These are phyloP conservation scores for Porosira glacialis DNA, from an alignment of 352 stramenopile genomes.

Conservation along the genomic window DNA sequence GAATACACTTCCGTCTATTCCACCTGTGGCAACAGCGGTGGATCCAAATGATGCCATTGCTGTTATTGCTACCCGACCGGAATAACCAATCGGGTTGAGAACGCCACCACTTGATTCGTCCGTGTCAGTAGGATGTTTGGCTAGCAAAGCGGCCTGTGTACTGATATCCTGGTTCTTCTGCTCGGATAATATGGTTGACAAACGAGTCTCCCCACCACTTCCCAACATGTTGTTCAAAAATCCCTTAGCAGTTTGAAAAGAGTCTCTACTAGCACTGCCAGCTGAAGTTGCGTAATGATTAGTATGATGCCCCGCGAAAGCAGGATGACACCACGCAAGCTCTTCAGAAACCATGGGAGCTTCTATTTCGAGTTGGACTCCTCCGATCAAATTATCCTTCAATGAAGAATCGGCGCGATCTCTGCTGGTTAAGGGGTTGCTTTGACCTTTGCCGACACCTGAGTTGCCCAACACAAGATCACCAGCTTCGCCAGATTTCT, in stretches of 20 bases:
- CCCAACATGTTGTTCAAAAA: constrained; percentile 42
- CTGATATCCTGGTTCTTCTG: constrained; percentile 2
- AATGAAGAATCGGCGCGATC: constrained; percentile 2
- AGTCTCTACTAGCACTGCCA: constrained; percentile 22
- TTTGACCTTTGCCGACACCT: too few relatives aligned
- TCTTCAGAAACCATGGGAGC: constrained; percentile 52
- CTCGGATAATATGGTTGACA: too few relatives aligned
- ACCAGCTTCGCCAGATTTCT: constrained; percentile 39
- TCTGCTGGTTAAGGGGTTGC: too few relatives aligned
- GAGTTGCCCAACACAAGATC: too few relatives aligned
- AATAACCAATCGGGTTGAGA: constrained; percentile 22
- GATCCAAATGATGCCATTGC: constrained; percentile 69
- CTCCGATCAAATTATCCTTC: constrained; percentile 19
- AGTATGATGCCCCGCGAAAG: too few relatives aligned
- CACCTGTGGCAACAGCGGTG: constrained; percentile 69
- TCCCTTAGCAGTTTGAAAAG: constrained; percentile 15
- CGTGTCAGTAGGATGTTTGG: constrained; percentile 6
- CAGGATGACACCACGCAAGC: constrained; percentile 73
- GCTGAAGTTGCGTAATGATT: too few relatives aligned
- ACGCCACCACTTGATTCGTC: constrained; percentile 20
- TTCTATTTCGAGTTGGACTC: constrained; percentile 14
- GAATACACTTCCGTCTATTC: constrained; percentile 78
- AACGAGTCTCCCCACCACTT: constrained; percentile 1
- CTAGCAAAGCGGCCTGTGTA: constrained; percentile 23
- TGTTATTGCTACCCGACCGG: constrained; percentile 66